Conservation (phyloP, 148 eudicot genomes). For the Chenopodium quinoa region DNA sequence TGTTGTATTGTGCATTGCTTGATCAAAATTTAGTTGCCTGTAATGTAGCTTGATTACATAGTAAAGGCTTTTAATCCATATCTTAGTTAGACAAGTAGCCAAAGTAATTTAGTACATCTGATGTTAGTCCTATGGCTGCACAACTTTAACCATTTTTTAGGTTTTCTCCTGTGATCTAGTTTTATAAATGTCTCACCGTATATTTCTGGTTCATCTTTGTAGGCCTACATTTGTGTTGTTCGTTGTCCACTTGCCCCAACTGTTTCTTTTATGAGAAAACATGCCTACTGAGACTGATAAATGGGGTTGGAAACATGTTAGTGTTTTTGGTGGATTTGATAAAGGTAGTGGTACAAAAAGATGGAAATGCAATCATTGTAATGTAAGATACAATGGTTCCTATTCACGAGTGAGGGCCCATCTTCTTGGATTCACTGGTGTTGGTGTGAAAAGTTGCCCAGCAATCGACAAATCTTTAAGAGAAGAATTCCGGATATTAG, state of each 20-base stretch:
- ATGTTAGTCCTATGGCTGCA: neutral
- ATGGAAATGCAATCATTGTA: slow-evolving; percentile 55
- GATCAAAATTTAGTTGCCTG: neutral
- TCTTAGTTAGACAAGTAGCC: neutral
- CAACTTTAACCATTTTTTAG: neutral
- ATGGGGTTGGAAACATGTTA: slow-evolving; percentile 59
- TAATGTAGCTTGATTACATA: neutral
- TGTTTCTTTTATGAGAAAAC: slow-evolving; percentile 9
- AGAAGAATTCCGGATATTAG: slow-evolving; percentile 40
- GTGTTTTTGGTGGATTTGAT: slow-evolving; percentile 47
- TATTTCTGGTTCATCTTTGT: neutral
- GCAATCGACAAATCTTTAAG: slow-evolving; percentile 48
- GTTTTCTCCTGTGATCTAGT: neutral
- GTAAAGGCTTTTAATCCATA: neutral
- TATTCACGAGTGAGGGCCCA: slow-evolving; percentile 54
- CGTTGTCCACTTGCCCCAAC: slow-evolving; percentile 10
- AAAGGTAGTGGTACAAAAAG: slow-evolving; percentile 55
- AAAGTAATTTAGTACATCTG: neutral
- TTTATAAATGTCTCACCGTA: neutral
- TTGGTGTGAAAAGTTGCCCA: slow-evolving; percentile 52
- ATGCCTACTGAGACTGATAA: slow-evolving; percentile 51
- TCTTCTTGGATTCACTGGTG: slow-evolving; percentile 51
- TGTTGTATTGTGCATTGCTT: neutral
- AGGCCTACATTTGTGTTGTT: neutral
- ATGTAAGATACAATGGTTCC: slow-evolving; percentile 46